These are phyloP conservation scores for Chiua sp. DNA, from an alignment of 1,284 basidiomycete genomes.

Conservation along the genomic window DNA sequence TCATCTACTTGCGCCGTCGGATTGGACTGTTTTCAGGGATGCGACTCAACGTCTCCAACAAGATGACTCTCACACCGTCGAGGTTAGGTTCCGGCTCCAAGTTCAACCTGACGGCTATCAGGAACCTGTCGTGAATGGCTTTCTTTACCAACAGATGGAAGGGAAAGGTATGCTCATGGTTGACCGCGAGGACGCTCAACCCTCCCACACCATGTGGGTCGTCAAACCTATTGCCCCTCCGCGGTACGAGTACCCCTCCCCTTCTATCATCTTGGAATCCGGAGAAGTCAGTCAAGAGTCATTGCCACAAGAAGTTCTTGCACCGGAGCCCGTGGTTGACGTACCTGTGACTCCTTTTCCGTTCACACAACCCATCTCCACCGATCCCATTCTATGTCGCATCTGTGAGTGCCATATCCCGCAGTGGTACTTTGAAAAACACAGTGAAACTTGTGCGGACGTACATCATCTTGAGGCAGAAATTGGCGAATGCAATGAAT, in stretches of 20 bases:
- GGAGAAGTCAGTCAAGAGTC: constrained; percentile 60
- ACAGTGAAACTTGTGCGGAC: constrained; percentile 99
- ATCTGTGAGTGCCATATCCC: constrained; percentile 98
- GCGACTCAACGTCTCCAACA: constrained; percentile 87
- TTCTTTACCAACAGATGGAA: constrained; percentile 89
- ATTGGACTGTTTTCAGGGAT: constrained; percentile 86
- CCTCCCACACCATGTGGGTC: constrained; percentile 99
- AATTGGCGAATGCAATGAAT: constrained; percentile 93
- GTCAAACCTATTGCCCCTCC: constrained; percentile 84
- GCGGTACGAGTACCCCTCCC: constrained; percentile 65
- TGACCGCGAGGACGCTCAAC: constrained; percentile 83
- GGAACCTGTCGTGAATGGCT: constrained; percentile 51
- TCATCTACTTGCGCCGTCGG: constrained; percentile 81
- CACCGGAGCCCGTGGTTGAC: constrained; percentile 30
- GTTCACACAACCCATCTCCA: constrained; percentile 76
- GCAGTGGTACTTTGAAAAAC: constrained; percentile 99
- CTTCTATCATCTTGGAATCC: constrained; percentile 59
- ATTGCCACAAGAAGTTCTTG: constrained; percentile 36
- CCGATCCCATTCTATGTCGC: constrained; percentile 92
- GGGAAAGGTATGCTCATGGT: constrained; percentile 99
- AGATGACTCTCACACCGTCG: constrained; percentile 95
- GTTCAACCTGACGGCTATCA: constrained; percentile 66
- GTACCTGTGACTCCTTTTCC: constrained; percentile 73
- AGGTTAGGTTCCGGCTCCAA: constrained; percentile 89
- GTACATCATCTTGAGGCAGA: constrained; percentile 97